phyloP scores from a whole-genome alignment of 2,329 filamentous ascomycete genomes.

The Elsinoe necatrix region DNA sequence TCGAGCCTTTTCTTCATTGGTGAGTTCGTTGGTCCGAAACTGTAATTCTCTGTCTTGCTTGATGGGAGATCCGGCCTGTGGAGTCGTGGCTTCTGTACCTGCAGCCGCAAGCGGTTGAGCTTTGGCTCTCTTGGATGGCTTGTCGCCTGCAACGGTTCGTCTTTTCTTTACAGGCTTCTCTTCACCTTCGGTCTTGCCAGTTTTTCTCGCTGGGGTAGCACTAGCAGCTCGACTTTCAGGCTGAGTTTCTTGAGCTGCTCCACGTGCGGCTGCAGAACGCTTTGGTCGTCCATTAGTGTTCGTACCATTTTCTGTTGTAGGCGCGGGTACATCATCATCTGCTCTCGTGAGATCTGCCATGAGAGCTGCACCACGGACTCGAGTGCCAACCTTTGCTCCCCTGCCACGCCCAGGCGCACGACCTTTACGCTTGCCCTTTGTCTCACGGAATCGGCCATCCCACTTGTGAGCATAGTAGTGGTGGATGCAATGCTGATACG shows the following conservation, averaged over 20 bases:
- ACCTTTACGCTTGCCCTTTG: conserved; percentile 33
- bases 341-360: conserved; percentile 53
- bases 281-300: conserved; percentile 44
- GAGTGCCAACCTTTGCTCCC: conserved; percentile 44
- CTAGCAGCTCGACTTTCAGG: conserved; percentile 51
- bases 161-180: conserved; percentile 30
- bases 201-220: conserved; percentile 42
- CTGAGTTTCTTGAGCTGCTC: conserved; percentile 55
- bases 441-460: conserved; percentile 65
- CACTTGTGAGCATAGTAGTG: conserved; percentile 80
- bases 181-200: conserved; percentile 19
- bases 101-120: conserved; percentile 32
- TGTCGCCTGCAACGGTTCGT: conserved; percentile 25
- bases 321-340: conserved; percentile 33
- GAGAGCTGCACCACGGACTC: conserved; percentile 45
- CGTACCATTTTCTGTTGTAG: conserved; percentile 29
- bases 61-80: conserved; percentile 26
- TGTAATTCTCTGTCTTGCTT: conserved; percentile 28
- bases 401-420: conserved; percentile 27
- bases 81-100: neutral
- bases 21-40: conserved; percentile 19
- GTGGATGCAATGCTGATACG: conserved; percentile 73
- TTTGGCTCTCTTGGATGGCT: conserved; percentile 19
- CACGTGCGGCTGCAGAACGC: conserved; percentile 57
- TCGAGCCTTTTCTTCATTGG: conserved; percentile 26